These are phyloP conservation scores for Microbotryum intermedium DNA, from an alignment of 1,284 basidiomycete genomes.

Conservation along the genomic window DNA sequence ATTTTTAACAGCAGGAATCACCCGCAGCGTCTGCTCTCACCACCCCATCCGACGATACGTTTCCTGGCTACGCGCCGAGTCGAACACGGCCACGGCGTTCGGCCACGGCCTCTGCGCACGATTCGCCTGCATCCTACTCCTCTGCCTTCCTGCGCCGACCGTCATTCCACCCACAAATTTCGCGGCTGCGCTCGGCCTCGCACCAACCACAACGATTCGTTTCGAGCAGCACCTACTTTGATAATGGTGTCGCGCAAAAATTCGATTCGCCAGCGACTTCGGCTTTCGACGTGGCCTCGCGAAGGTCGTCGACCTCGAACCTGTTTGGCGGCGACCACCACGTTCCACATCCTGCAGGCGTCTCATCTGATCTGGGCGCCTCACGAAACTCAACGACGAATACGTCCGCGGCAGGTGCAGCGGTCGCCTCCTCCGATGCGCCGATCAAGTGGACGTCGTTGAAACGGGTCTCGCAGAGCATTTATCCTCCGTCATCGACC, in stretches of 20 bases:
- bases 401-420: conserved; percentile 1
- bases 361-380: conserved; percentile 1
- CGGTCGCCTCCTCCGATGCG: conserved; percentile 13
- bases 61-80: neutral
- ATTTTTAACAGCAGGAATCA: conserved; percentile 2
- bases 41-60: conserved; percentile 14
- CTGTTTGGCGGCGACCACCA: conserved; percentile 2
- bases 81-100: conserved; percentile 22
- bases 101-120: conserved; percentile 12
- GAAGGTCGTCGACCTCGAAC: conserved; percentile 21
- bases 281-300: conserved; percentile 29
- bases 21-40: conserved; percentile 1
- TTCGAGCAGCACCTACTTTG: conserved; percentile 17
- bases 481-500: conserved; percentile 38
- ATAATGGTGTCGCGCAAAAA: neutral
- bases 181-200: conserved; percentile 26
- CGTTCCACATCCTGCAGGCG: conserved; percentile 2
- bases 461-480: conserved; percentile 51
- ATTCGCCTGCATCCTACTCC: conserved; percentile 1
- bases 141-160: conserved; percentile 26
- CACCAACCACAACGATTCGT: conserved; percentile 23
- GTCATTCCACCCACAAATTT: conserved; percentile 29
- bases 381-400: neutral
- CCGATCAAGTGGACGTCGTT: conserved; percentile 65
- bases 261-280: conserved; percentile 9